Conservation (phyloP, 1,139 yeast species). For the Yamadazyma conglobata region DNA sequence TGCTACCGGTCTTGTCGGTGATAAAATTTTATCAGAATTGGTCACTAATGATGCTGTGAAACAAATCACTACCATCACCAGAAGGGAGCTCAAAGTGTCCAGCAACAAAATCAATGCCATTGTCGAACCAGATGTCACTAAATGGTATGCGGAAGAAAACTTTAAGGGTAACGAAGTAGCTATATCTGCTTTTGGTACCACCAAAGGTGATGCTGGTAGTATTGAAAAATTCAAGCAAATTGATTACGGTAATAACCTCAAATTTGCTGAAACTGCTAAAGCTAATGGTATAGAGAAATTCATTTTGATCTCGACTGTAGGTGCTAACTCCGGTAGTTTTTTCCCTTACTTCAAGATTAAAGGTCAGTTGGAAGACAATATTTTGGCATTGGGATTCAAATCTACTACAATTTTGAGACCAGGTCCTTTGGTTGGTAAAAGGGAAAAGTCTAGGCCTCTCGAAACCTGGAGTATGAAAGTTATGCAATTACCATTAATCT, state of each 20-base stretch:
- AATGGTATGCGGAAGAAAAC: conserved; percentile 35
- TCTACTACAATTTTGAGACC: conserved; percentile 69
- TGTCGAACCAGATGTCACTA: conserved; percentile 33
- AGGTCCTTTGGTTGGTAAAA: conserved; percentile 60
- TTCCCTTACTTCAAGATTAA: conserved; percentile 58
- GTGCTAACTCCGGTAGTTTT: conserved; percentile 53
- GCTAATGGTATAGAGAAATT: conserved; percentile 60
- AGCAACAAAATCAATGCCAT: conserved; percentile 24
- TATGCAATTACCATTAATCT: conserved; percentile 2
- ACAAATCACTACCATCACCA: conserved; percentile 43
- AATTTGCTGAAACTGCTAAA: conserved; percentile 67
- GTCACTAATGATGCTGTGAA: conserved; percentile 24
- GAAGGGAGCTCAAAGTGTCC: conserved; percentile 30
- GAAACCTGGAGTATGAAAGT: conserved; percentile 22
- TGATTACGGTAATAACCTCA: conserved; percentile 66
- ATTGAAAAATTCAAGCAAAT: conserved; percentile 58
- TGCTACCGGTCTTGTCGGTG: conserved; percentile 62
- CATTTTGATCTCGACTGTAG: conserved; percentile 58
- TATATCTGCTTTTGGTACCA: conserved; percentile 62
- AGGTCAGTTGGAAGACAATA: conserved; percentile 42
- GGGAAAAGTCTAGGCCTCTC: conserved; percentile 31
- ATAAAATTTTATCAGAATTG: conserved; percentile 39
- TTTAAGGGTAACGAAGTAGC: conserved; percentile 13
- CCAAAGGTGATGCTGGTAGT: conserved; percentile 61
- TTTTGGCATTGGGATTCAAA: conserved; percentile 49